These are phyloP conservation scores for Selenicereus undatus DNA, from an alignment of 148 eudicot genomes.

Conservation along the genomic window DNA sequence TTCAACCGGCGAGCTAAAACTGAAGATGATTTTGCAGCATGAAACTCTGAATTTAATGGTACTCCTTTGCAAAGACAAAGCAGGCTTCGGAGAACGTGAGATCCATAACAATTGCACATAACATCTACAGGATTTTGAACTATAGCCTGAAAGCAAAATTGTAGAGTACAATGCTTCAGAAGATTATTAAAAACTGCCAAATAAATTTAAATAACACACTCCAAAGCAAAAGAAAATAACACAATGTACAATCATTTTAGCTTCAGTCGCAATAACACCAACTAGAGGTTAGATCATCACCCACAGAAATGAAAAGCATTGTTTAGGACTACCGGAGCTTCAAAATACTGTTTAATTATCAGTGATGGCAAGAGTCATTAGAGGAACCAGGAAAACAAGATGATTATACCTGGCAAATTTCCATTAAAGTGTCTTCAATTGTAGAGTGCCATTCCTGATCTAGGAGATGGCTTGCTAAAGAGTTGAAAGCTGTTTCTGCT, in stretches of 20 bases:
- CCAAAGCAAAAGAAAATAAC: neutral
- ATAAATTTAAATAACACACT: neutral
- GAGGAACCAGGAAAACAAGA: conserved; percentile 2
- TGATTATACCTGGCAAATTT: conserved; percentile 64
- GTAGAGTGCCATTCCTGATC: conserved; percentile 46
- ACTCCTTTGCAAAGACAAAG: conserved; percentile 94
- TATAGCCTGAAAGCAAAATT: conserved; percentile 48
- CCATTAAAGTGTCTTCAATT: conserved; percentile 55
- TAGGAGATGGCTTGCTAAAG: conserved; percentile 66
- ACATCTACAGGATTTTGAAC: conserved; percentile 59
- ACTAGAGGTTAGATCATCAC: neutral
- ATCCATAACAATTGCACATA: conserved; percentile 83
- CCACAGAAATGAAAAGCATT: neutral
- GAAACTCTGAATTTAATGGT: conserved; percentile 59
- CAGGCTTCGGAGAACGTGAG: conserved; percentile 91
- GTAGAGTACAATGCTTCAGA: neutral
- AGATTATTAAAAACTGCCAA: neutral
- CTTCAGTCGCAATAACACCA: conserved; percentile 1
- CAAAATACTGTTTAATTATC: neutral
- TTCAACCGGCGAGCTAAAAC: conserved; percentile 65
- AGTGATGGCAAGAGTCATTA: neutral
- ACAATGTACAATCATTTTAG: neutral
- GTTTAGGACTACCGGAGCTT: neutral
- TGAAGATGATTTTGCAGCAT: conserved; percentile 54
- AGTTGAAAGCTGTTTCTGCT: conserved; percentile 82